phyloP scores from a whole-genome alignment of 441 rosid genomes.

The Adansonia rubrostipa region DNA sequence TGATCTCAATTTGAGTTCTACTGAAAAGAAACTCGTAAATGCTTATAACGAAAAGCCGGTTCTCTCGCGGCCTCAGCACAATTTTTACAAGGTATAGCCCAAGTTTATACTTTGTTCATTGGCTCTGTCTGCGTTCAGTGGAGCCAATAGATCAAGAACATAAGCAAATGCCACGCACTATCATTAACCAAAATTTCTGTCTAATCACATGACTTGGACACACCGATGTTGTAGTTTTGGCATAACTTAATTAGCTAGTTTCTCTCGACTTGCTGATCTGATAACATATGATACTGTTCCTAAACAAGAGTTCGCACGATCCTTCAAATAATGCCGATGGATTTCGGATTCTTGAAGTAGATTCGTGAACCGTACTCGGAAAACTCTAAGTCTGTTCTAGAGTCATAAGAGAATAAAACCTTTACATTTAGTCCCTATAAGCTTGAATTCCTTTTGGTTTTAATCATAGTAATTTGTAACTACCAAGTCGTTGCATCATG shows the following conservation, averaged over 20 bases:
- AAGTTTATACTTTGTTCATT: background rate
- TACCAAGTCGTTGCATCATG: background rate
- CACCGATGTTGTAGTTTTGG: background rate
- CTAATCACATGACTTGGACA: background rate
- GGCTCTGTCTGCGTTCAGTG: background rate
- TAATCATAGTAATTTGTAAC: background rate
- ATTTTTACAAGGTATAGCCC: constrained; percentile 57
- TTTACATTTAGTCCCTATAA: background rate
- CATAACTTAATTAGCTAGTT: background rate
- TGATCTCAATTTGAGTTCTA: constrained; percentile 71
- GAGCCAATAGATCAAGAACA: background rate
- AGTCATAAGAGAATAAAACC: background rate
- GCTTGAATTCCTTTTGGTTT: background rate
- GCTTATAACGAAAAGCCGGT: constrained; percentile 94
- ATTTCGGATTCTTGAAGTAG: background rate
- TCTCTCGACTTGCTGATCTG: background rate
- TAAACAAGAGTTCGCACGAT: background rate
- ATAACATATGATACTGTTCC: background rate
- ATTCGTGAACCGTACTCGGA: background rate
- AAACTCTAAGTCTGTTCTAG: background rate
- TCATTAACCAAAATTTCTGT: background rate
- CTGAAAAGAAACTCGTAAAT: constrained; percentile 76
- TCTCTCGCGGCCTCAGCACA: constrained; percentile 93
- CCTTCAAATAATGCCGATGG: background rate
- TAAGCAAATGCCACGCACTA: background rate